Evolutionary conservation across 2,329 filamentous ascomycete species (phyloP).

Genomic region (Cercospora zeina): DNA sequence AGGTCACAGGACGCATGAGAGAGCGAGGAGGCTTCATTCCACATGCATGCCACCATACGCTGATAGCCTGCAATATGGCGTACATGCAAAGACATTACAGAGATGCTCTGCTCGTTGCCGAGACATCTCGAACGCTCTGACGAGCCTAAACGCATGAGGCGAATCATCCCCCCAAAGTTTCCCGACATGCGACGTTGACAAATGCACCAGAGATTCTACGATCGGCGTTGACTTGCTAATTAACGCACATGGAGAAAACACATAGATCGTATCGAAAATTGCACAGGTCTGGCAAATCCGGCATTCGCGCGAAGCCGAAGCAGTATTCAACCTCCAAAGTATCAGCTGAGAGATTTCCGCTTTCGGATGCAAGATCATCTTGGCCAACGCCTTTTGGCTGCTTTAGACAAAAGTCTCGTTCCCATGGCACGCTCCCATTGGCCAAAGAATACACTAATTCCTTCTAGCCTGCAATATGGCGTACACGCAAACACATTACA

Average conservation of each 20-base stretch:
- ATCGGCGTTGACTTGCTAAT: no score
- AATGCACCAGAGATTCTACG: no score
- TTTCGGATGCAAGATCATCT: not conserved
- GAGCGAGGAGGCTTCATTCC: not conserved
- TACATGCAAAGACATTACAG: no score
- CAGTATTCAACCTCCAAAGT: not conserved
- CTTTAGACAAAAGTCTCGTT: not conserved
- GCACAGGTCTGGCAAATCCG: no score
- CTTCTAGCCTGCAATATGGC: constrained; percentile 2
- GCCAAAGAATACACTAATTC: not conserved
- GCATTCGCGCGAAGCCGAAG: no score
- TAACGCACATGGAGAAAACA: no score
- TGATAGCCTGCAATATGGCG: no score
- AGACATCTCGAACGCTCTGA: not conserved
- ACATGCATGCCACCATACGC: not conserved
- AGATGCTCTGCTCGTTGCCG: not conserved
- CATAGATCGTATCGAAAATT: no score
- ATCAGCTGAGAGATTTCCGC: not conserved
- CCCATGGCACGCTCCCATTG: not conserved
- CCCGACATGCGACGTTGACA: not conserved
- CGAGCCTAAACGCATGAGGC: not conserved
- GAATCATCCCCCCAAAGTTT: not conserved
- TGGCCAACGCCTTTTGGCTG: not conserved
- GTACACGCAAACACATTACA: not conserved
- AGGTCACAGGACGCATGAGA: no score